Conservation (phyloP, 495 filamentous ascomycete genomes). For the Hypoxylon perforatum region DNA sequence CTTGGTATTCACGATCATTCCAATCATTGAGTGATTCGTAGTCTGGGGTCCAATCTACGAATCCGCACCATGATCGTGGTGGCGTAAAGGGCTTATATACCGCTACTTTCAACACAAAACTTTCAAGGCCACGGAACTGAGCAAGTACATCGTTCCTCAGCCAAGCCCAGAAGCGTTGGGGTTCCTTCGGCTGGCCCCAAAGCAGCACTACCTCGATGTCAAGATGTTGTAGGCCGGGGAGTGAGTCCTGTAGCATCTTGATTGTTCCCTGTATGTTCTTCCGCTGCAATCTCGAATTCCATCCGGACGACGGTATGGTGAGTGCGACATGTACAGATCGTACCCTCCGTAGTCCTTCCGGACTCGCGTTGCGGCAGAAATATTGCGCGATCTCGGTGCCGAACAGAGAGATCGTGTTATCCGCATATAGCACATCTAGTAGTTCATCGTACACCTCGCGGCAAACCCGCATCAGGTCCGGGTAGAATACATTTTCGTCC, state of each 20-base stretch:
- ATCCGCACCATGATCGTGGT: not conserved
- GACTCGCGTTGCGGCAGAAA: slow-evolving; percentile 32
- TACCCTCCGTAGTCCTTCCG: slow-evolving; percentile 30
- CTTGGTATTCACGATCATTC: slow-evolving; percentile 31
- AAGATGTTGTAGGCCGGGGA: slow-evolving; percentile 26
- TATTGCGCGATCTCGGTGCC: slow-evolving; percentile 32
- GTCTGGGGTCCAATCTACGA: slow-evolving; percentile 2
- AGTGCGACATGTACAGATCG: slow-evolving; percentile 31
- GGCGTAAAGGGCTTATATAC: slow-evolving; percentile 16
- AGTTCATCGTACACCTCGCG: slow-evolving; percentile 24
- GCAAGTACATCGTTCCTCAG: slow-evolving; percentile 24
- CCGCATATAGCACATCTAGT: slow-evolving; percentile 25
- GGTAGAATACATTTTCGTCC: not conserved
- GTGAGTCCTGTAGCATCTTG: slow-evolving; percentile 4
- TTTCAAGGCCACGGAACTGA: slow-evolving; percentile 28
- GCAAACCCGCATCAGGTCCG: slow-evolving; percentile 24
- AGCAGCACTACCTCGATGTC: slow-evolving; percentile 33
- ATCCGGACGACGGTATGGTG: slow-evolving; percentile 6
- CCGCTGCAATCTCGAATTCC: slow-evolving; percentile 14
- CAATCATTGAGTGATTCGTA: slow-evolving; percentile 20
- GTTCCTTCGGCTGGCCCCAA: slow-evolving; percentile 32
- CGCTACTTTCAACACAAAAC: slow-evolving; percentile 31
- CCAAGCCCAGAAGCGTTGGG: slow-evolving; percentile 31
- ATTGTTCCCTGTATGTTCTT: slow-evolving; percentile 14
- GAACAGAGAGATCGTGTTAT: slow-evolving; percentile 36